Conservation (phyloP, 2,329 filamentous ascomycete species). For the Dothistroma pini region DNA sequence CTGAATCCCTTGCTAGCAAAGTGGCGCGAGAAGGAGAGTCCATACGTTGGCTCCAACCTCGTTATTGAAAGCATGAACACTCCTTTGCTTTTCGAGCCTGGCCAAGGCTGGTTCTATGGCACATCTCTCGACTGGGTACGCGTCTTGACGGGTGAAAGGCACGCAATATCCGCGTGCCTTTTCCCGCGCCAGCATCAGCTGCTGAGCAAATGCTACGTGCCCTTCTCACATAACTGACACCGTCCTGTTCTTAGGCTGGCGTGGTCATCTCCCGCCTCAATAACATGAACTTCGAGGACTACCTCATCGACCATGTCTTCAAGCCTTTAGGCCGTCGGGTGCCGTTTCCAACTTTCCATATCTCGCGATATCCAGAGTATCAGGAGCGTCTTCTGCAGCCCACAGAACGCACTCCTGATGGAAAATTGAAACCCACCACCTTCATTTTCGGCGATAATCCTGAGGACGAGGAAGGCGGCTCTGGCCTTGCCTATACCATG, state of each 20-base stretch:
- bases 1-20: conserved; percentile 34
- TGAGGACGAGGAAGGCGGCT: conserved; percentile 12
- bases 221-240: no score
- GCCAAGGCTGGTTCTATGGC: conserved; percentile 48
- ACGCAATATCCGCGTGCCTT: no score
- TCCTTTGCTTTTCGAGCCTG: conserved; percentile 46
- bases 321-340: conserved; percentile 38
- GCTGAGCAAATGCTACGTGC: no score
- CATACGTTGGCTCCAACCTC: conserved; percentile 13
- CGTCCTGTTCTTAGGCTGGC: conserved; percentile 33
- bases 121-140: conserved; percentile 44
- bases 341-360: conserved; percentile 24
- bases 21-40: conserved; percentile 22
- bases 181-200: no score
- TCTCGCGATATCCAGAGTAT: conserved; percentile 14
- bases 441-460: conserved; percentile 4
- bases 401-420: neutral
- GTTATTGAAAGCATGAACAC: conserved; percentile 41
- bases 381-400: conserved; percentile 9
- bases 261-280: conserved; percentile 46
- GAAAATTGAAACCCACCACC: neutral
- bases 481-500: conserved; percentile 2
- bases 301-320: conserved; percentile 43
- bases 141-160: no score
- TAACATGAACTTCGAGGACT: conserved; percentile 36